Evolutionary conservation across 441 rosid species (phyloP).

Genomic region (Populus tomentosa): DNA sequence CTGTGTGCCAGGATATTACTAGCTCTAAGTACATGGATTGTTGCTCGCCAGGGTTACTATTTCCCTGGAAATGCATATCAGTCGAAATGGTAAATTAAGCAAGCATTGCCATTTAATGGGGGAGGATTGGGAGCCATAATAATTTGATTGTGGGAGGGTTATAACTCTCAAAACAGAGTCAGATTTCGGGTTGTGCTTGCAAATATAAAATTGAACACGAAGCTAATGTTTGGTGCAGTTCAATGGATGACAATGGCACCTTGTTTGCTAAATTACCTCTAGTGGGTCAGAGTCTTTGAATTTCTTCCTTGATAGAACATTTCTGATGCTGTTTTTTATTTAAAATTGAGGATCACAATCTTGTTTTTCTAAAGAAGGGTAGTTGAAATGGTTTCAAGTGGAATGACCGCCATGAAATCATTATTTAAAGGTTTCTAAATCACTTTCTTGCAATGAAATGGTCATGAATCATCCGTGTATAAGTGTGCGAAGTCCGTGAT

Average conservation of each 20-base stretch:
- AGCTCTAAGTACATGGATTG: background rate
- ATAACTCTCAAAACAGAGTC: background rate
- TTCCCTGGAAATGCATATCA: background rate
- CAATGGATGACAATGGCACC: background rate
- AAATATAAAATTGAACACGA: background rate
- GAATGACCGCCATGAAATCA: background rate
- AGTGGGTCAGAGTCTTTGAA: constrained; percentile 25
- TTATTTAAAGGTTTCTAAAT: no score
- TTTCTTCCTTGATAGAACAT: constrained; percentile 30
- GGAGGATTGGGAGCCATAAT: background rate
- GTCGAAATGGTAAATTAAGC: background rate
- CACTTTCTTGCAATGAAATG: background rate
- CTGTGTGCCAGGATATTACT: background rate
- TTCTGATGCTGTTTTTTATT: background rate
- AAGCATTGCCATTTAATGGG: background rate
- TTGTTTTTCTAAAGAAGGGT: background rate
- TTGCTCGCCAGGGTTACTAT: background rate
- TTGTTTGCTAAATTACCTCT: background rate
- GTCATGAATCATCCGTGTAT: background rate
- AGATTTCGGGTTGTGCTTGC: background rate
- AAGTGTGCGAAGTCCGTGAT: background rate
- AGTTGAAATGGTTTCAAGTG: background rate
- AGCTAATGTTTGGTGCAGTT: background rate
- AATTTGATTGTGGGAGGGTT: background rate
- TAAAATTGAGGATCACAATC: background rate